A percentile compares a stretch with the other conserved stretches of the same genome.
phyloP scores from a whole-genome alignment of 2,329 filamentous ascomycete genomes.

The Sclerotinia sclerotiorum region DNA sequence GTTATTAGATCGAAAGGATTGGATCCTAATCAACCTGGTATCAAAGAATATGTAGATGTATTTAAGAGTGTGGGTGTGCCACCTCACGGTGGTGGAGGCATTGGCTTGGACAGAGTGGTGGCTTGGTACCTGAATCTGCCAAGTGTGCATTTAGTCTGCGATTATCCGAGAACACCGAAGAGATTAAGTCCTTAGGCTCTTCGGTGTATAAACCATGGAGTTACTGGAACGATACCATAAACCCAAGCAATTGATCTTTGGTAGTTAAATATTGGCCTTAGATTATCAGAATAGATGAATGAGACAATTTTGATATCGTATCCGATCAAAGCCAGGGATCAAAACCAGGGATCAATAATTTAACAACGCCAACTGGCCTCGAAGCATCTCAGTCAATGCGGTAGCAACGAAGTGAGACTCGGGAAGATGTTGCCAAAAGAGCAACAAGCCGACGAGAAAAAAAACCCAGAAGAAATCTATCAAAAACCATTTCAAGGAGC shows the following conservation, averaged over 20 bases:
- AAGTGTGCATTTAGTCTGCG: slow-evolving; percentile 57
- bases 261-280: not conserved
- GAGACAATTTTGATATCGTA: not conserved
- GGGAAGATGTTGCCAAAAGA: no score
- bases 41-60: slow-evolving; percentile 86
- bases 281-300: not conserved
- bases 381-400: not conserved
- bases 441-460: no score
- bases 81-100: slow-evolving; percentile 87
- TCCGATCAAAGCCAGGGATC: not conserved
- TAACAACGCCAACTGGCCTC: not conserved
- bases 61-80: slow-evolving; percentile 80
- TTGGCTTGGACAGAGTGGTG: slow-evolving; percentile 85
- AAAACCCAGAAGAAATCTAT: no score
- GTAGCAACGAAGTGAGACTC: not conserved
- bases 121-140: slow-evolving; percentile 61
- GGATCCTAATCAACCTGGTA: slow-evolving; percentile 69
- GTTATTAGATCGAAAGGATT: slow-evolving; percentile 79
- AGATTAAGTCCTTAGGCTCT: slow-evolving; percentile 50
- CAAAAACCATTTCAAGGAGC: no score
- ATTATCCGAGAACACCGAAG: slow-evolving; percentile 62
- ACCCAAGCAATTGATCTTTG: not conserved
- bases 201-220: not conserved
- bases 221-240: not conserved
- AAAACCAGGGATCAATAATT: not conserved